phyloP scores from a whole-genome alignment of 768 basidiomycete genomes.

The Multifurca ochricompacta region DNA sequence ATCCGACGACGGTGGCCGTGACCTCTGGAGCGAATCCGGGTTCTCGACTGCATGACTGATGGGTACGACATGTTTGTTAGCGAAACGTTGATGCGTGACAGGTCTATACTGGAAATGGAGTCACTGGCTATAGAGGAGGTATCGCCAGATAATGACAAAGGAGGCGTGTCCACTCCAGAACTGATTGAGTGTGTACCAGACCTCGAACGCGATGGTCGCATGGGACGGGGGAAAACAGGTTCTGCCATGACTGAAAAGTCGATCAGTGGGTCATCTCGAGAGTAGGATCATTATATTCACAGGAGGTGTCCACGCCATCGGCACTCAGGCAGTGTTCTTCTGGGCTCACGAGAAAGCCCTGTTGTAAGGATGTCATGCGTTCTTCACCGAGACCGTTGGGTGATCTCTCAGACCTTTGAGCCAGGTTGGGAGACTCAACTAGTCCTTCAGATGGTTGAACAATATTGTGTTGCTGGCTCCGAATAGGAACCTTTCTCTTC shows the following conservation, averaged over 20 bases:
- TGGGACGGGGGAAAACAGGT: slow-evolving; percentile 58
- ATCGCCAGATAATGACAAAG: slow-evolving; percentile 54
- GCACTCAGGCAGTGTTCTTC: slow-evolving; percentile 60
- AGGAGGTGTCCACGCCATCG: slow-evolving; percentile 53
- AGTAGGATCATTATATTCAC: slow-evolving; percentile 35
- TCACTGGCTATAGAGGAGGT: slow-evolving; percentile 61
- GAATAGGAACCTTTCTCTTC: slow-evolving; percentile 43
- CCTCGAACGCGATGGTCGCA: slow-evolving; percentile 42
- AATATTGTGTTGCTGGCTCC: slow-evolving; percentile 15
- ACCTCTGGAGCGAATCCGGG: slow-evolving; percentile 48
- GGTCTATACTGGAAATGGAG: slow-evolving; percentile 64
- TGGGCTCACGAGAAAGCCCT: slow-evolving; percentile 57
- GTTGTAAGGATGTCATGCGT: slow-evolving; percentile 56
- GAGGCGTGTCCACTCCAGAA: slow-evolving; percentile 64
- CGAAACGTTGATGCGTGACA: slow-evolving; percentile 49
- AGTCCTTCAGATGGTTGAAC: slow-evolving; percentile 24
- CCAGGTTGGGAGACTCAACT: slow-evolving; percentile 38
- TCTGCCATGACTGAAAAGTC: slow-evolving; percentile 31
- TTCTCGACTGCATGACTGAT: slow-evolving; percentile 33
- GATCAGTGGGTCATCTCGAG: neutral
- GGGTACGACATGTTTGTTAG: slow-evolving; percentile 52
- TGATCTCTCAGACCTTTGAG: slow-evolving; percentile 47
- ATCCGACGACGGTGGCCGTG: slow-evolving; percentile 65
- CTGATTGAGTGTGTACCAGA: slow-evolving; percentile 59
- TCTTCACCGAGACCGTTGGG: slow-evolving; percentile 61